Evolutionary conservation across 139 green algal species (phyloP).

Genomic region (Chlamydomonas schloesseri): DNA sequence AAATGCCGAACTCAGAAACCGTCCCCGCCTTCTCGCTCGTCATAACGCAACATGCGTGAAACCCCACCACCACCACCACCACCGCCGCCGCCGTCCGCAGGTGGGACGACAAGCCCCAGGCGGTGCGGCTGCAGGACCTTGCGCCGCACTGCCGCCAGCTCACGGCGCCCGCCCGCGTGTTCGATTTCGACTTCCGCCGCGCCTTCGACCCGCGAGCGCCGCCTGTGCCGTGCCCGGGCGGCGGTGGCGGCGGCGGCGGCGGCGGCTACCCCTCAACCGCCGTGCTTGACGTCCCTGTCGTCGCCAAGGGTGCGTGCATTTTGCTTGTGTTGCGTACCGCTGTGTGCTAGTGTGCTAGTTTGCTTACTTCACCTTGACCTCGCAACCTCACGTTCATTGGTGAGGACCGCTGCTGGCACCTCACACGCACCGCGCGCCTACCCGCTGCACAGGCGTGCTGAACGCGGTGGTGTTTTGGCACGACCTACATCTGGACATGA

Average conservation of each 20-base stretch:
- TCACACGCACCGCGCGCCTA: too few species aligned
- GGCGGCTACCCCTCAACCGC: background rate
- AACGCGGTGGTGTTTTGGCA: slow-evolving; percentile 89
- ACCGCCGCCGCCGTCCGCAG: slow-evolving; percentile 7
- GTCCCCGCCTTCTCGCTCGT: too few species aligned
- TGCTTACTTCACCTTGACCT: too few species aligned
- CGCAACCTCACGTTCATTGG: too few species aligned
- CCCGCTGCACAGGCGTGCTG: slow-evolving; percentile 65
- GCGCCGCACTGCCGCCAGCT: slow-evolving; percentile 64
- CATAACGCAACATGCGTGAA: too few species aligned
- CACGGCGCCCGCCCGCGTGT: slow-evolving; percentile 71
- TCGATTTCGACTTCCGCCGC: slow-evolving; percentile 73
- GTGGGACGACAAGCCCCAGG: slow-evolving; percentile 76
- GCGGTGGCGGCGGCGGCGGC: background rate
- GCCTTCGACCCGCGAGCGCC: slow-evolving; percentile 48
- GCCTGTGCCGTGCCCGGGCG: background rate
- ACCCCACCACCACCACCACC: too few species aligned
- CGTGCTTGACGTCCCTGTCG: background rate
- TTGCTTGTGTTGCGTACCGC: too few species aligned
- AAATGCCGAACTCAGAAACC: too few species aligned
- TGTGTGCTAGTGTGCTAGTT: too few species aligned
- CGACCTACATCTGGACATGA: slow-evolving; percentile 80
- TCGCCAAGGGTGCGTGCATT: background rate
- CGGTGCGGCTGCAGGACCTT: slow-evolving; percentile 65
- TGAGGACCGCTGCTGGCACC: too few species aligned